phyloP scores from a whole-genome alignment of 2,329 filamentous ascomycete species.

The Fusarium pilosicola region DNA sequence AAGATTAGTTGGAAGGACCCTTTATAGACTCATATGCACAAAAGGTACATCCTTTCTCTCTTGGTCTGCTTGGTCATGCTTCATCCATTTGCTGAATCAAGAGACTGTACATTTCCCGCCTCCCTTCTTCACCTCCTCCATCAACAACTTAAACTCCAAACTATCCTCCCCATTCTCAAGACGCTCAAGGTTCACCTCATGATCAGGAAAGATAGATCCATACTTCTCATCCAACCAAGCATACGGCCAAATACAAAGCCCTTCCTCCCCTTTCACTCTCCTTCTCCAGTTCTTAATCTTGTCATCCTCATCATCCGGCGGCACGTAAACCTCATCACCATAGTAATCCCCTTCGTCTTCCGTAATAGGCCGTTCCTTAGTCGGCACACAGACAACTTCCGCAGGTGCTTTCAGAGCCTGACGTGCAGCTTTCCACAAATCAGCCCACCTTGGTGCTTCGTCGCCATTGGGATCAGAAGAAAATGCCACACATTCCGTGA shows the following conservation, averaged over 20 bases:
- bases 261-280: background rate
- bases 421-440: background rate
- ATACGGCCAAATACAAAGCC: conserved; percentile 12
- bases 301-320: background rate
- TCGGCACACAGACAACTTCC: background rate
- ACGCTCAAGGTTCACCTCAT: background rate
- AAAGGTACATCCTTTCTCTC: background rate
- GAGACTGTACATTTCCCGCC: background rate
- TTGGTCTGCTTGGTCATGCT: background rate
- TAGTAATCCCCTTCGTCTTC: background rate
- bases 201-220: background rate
- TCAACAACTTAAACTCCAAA: background rate
- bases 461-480: background rate
- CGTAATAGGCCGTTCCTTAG: background rate
- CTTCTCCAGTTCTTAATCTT: background rate
- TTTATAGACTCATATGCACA: background rate
- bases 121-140: background rate
- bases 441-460: background rate
- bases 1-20: background rate
- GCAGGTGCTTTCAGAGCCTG: background rate
- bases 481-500: background rate
- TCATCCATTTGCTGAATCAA: background rate
- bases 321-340: background rate
- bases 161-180: background rate
- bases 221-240: background rate